These are phyloP conservation scores for Phlebiopsis gigantea DNA, from an alignment of 768 basidiomycete species.

Conservation along the genomic window DNA sequence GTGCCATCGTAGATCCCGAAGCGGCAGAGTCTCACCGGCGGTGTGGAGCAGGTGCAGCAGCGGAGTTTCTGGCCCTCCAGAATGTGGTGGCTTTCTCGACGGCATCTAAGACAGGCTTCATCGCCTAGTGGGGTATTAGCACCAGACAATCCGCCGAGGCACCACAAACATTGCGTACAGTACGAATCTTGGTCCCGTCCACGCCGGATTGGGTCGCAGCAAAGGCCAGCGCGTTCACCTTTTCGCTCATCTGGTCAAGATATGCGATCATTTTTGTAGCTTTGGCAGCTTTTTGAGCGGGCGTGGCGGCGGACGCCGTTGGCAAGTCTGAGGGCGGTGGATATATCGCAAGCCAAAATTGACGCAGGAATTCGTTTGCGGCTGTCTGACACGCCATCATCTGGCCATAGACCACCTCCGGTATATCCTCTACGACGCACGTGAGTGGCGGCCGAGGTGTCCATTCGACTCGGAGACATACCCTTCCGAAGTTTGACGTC, in stretches of 20 bases:
- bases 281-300: conserved; percentile 69
- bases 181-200: conserved; percentile 57
- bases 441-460: neutral
- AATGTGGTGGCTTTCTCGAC: conserved; percentile 69
- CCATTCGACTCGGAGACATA: conserved; percentile 27
- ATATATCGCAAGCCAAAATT: conserved; percentile 89
- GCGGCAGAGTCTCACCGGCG: neutral
- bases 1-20: neutral
- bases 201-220: conserved; percentile 54
- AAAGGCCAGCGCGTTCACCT: conserved; percentile 72
- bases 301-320: conserved; percentile 44
- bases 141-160: too few relatives aligned
- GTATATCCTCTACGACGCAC: conserved; percentile 60
- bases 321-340: conserved; percentile 62
- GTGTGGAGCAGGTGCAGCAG: neutral
- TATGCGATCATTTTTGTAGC: conserved; percentile 87
- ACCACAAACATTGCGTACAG: conserved; percentile 43
- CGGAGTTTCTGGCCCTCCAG: conserved; percentile 23
- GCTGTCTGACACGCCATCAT: conserved; percentile 90
- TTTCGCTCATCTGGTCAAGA: conserved; percentile 72
- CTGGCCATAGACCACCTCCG: conserved; percentile 70
- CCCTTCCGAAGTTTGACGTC: conserved; percentile 64
- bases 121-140: conserved; percentile 42
- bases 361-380: conserved; percentile 92
- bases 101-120: conserved; percentile 70